Evolutionary conservation across 2,329 filamentous ascomycete species (phyloP).

Genomic region (Fusarium sp.): DNA sequence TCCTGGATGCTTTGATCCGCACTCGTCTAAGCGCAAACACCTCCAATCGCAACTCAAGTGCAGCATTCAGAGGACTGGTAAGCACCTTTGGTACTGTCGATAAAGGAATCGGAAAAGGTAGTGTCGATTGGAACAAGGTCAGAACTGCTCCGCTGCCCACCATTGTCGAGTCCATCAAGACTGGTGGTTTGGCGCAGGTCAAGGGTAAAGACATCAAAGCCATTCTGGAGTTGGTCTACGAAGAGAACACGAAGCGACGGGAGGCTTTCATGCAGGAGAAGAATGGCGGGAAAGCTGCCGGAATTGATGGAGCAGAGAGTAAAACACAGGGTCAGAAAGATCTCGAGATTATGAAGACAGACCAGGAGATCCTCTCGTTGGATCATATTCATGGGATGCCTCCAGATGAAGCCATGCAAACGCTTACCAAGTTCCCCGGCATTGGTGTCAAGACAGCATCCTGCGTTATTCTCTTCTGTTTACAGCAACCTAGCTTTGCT

Average conservation of each 20-base stretch:
- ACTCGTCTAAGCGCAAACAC: conserved; percentile 49
- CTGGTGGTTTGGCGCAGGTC: conserved; percentile 60
- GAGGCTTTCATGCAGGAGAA: conserved; percentile 48
- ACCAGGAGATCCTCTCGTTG: conserved; percentile 46
- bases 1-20: conserved; percentile 48
- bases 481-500: conserved; percentile 50
- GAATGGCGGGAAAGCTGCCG: conserved; percentile 29
- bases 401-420: conserved; percentile 50
- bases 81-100: conserved; percentile 44
- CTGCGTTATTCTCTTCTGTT: conserved; percentile 49
- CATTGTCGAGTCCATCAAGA: conserved; percentile 70
- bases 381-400: conserved; percentile 50
- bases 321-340: conserved; percentile 50
- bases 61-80: conserved; percentile 48
- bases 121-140: conserved; percentile 49
- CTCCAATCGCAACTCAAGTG: conserved; percentile 48
- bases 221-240: conserved; percentile 46
- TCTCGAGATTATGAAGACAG: conserved; percentile 47
- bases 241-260: conserved; percentile 44
- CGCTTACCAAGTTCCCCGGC: conserved; percentile 47
- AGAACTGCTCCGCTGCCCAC: conserved; percentile 58
- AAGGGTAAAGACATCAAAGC: conserved; percentile 50
- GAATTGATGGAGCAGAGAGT: conserved; percentile 34
- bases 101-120: conserved; percentile 47
- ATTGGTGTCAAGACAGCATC: conserved; percentile 51